Evolutionary conservation across 2,329 filamentous ascomycete genomes (phyloP).

Genomic region (Blastomyces parvus): DNA sequence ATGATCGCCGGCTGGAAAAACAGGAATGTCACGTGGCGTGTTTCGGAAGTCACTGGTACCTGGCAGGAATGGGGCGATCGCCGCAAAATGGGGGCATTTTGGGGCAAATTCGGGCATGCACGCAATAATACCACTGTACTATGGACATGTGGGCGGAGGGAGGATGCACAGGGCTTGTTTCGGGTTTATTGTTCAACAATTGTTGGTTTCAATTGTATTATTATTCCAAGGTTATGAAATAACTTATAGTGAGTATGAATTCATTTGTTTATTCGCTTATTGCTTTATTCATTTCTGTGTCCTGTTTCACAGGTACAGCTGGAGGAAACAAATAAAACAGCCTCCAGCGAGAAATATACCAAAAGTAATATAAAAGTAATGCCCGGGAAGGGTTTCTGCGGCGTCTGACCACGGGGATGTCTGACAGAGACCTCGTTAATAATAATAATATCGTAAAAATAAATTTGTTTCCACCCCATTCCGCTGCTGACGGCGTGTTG

Average conservation of each 20-base stretch:
- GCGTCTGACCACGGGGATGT: not conserved
- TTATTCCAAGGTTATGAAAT: too few species aligned
- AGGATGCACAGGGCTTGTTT: too few species aligned
- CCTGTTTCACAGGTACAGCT: constrained; percentile 4
- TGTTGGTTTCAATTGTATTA: too few species aligned
- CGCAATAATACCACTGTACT: not conserved
- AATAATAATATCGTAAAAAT: too few species aligned
- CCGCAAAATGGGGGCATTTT: constrained; percentile 5
- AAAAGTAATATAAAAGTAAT: not conserved
- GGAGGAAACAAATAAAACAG: not conserved
- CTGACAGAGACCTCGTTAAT: not conserved
- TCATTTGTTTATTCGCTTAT: not conserved
- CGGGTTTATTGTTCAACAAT: too few species aligned
- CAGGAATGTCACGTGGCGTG: not conserved
- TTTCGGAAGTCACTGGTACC: constrained; percentile 7
- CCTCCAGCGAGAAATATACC: too few species aligned
- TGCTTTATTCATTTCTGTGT: not conserved
- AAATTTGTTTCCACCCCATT: not conserved
- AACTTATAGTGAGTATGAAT: too few species aligned
- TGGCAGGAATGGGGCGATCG: not conserved
- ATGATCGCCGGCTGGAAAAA: not conserved
- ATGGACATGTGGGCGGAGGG: not conserved
- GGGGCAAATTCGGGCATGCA: too few species aligned
- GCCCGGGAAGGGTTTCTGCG: not conserved
- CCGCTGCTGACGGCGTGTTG: not conserved